phyloP scores from a whole-genome alignment of 2,329 filamentous ascomycete species.

The Paecilomyces sp. region DNA sequence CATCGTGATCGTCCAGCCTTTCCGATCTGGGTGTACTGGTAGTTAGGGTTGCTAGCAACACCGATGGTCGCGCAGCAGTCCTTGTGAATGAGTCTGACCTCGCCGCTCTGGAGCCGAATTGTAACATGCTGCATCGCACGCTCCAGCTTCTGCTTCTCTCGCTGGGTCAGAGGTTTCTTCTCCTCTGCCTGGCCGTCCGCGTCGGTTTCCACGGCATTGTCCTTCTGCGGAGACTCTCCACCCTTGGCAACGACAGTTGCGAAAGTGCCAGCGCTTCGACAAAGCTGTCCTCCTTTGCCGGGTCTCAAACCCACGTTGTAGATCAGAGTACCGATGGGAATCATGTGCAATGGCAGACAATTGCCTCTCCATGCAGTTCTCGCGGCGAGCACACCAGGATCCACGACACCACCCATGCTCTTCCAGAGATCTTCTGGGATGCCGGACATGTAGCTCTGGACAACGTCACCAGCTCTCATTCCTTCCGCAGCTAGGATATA shows the following conservation, averaged over 20 bases:
- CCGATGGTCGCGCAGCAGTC: constrained; percentile 94
- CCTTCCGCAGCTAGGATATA: constrained; percentile 97
- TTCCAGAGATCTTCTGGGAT: constrained; percentile 81
- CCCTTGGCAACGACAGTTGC: constrained; percentile 86
- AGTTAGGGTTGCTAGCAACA: constrained; percentile 85
- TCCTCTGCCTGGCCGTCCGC: constrained; percentile 10
- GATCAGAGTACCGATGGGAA: constrained; percentile 86
- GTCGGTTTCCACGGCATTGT: constrained; percentile 42
- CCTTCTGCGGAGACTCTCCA: constrained; percentile 54
- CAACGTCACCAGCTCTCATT: constrained; percentile 80
- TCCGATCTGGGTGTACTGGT: constrained; percentile 83
- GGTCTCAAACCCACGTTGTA: constrained; percentile 78
- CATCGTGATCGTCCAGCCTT: constrained; percentile 92
- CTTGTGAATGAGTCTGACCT: constrained; percentile 80
- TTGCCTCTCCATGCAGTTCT: constrained; percentile 93
- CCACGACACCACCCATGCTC: constrained; percentile 86
- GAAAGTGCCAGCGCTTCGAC: constrained; percentile 88
- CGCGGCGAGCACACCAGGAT: constrained; percentile 91
- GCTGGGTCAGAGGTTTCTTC: constrained; percentile 27
- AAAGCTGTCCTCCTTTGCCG: constrained; percentile 75
- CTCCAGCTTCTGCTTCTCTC: constrained; percentile 36
- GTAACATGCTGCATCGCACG: constrained; percentile 72
- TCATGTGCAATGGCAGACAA: constrained; percentile 90
- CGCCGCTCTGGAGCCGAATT: constrained; percentile 83
- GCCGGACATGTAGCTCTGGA: constrained; percentile 86